Base-by-base conservation (phyloP, 2,329 filamentous ascomycete genomes). In the Chaetomiaceae sp. region DNA sequence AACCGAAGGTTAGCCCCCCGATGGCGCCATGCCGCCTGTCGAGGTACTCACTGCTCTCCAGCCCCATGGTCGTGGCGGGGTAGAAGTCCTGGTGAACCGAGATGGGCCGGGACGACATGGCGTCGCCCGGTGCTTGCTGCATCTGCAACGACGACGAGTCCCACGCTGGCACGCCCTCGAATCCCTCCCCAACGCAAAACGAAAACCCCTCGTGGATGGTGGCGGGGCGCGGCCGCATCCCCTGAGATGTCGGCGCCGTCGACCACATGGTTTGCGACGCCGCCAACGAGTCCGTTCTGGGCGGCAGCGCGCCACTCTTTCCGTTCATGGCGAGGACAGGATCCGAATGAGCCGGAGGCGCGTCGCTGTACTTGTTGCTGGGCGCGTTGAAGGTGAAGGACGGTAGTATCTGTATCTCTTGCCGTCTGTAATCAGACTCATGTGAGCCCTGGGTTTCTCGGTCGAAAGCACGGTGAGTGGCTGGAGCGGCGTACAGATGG, bases 151-250 rank as follows among this genome's bases (percentile, higher is more conserved):
- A 70, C 30, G 75, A 73, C 19, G 76, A 69, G 56, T 80, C 78
- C 79, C 78, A 83, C 3, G 75, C 70, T 14, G 74, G 68, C 37
- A 81, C 60, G 4, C 71, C 67, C 37, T 69, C 68, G 52, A 71
- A 78, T 36, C 76, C 71, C 51, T 78, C 76, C 29, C 69, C 69
- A 51, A 77, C 66, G 57, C 73, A 78, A 63, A 77, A 82, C 15
- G 76, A 75, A 58, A 81, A 80, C 42, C 73, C 75, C 58, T 80
- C 78, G 55, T 81, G 76, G 47, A 81, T 79, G 32, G 77, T 79
- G 35, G 74, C 74, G 45, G 78, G 77, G 32, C 76, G 71, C 38
- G 73, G 74, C 51, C 74, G 69, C 55, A 70, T 62, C 48, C 70
- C 64, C 44, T 76, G 72, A 33, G 76, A 67, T 11, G 69, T 71